phyloP scores from a whole-genome alignment of 208 protist genomes.

The Trypanosomatidae sp. region DNA sequence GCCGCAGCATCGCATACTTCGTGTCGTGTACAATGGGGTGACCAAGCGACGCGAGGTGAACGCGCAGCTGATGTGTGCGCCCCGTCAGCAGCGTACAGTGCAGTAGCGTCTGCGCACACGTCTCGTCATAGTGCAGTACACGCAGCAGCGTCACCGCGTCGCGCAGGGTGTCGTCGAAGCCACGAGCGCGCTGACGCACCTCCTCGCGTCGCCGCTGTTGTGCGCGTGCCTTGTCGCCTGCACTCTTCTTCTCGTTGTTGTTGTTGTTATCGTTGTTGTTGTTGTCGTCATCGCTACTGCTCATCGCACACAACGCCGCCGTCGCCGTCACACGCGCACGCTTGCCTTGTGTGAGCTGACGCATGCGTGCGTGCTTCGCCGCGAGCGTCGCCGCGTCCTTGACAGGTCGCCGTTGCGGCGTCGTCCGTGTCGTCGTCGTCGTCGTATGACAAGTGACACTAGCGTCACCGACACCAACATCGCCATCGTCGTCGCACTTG shows the following conservation, averaged over 20 bases:
- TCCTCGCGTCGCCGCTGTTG: background rate
- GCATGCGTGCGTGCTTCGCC: slow-evolving; percentile 46
- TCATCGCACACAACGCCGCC: background rate
- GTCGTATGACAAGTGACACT: slow-evolving; percentile 1
- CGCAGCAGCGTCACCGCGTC: slow-evolving; percentile 22
- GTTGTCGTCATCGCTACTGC: background rate
- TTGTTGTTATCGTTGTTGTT: background rate
- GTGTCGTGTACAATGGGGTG: slow-evolving; percentile 76
- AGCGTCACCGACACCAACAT: background rate
- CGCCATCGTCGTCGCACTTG: slow-evolving; percentile 5
- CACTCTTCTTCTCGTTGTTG: background rate
- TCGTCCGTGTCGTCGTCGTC: slow-evolving; percentile 2
- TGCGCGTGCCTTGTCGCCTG: too few relatives aligned
- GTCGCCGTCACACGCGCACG: background rate
- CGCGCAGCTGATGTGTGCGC: slow-evolving; percentile 87
- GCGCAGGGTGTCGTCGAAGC: slow-evolving; percentile 16
- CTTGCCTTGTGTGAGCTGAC: slow-evolving; percentile 21
- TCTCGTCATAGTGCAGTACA: slow-evolving; percentile 21
- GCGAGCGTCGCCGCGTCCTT: slow-evolving; percentile 7
- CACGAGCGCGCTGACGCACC: background rate
- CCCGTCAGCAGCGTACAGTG: slow-evolving; percentile 73
- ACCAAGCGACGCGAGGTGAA: slow-evolving; percentile 78
- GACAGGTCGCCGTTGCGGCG: background rate
- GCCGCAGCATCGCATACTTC: slow-evolving; percentile 29
- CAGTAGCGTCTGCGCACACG: slow-evolving; percentile 34